Evolutionary conservation across 768 basidiomycete species (phyloP), one percentile per base, ranked within the genome.

Genomic region (Agaricus blazei): DNA sequence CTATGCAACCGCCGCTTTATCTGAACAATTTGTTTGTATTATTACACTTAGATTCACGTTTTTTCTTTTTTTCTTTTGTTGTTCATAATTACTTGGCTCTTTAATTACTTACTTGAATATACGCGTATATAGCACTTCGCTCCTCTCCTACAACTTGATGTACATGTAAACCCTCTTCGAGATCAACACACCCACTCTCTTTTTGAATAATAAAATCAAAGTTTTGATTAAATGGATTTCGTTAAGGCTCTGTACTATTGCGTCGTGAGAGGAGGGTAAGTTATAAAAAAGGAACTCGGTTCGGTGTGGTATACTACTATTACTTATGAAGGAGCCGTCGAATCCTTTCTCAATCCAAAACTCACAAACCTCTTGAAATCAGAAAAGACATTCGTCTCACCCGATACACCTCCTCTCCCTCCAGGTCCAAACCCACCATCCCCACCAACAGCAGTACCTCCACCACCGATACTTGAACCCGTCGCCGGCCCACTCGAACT

Each of bases 321-420:
- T 57, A 67, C 59, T 58, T 57, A 67, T 59, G 57, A 64, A 43
- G 64, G 62, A 1, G 62, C 62, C 36, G 59, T 56, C 11, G 84
- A 73, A 59, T 93, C 92, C 60, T 90, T 81, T 64, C 93, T 75
- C 58, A 93, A 72, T 0, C 91, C 93, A 68, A 97, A 96, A 61
- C 84, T 92, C 44, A 97, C 91, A 65, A 97, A 87, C 15, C 93
- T 77, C 61, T 87, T 76, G 63, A 96, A 85, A 63, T 94, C 93
- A 2, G 90, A 90, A 67, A 97, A 93, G 0, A 93, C 89, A 63
- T 84, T 84, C 54, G 80, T 75, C 54, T 81, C 78, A 47, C 73
- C 75, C 0, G 72, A 70, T 19, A 65, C 19, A 19, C 19, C 40
- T 24, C 47, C 26, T 12, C 49, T 38, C 24, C 47, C 48, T 9